Evolutionary conservation across 139 green algal genomes (phyloP).

Genomic region (Gonium pectorale): DNA sequence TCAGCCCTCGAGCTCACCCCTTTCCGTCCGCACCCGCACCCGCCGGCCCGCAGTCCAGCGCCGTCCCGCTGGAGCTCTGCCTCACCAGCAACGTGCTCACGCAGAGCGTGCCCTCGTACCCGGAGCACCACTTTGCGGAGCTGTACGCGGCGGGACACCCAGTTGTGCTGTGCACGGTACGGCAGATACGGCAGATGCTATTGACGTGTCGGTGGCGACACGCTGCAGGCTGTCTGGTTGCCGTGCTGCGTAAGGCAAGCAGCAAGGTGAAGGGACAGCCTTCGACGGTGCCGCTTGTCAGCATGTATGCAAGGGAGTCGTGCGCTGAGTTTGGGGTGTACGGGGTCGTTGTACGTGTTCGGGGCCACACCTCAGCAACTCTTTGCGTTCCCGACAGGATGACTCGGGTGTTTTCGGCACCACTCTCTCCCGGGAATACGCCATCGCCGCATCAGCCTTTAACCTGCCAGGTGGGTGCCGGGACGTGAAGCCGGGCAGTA

Average conservation of each 20-base stretch:
- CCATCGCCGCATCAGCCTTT: conserved; percentile 71
- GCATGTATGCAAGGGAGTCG: too few species aligned
- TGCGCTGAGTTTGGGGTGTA: background rate
- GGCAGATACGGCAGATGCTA: too few species aligned
- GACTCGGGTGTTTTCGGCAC: conserved; percentile 84
- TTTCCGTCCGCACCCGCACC: too few species aligned
- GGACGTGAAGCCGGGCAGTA: too few species aligned
- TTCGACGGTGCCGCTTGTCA: too few species aligned
- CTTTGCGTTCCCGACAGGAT: conserved; percentile 72
- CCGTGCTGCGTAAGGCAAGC: too few species aligned
- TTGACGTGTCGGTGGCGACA: too few species aligned
- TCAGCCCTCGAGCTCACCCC: too few species aligned
- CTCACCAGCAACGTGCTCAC: conserved; percentile 72
- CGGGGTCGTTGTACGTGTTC: background rate
- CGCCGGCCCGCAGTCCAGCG: conserved; percentile 45
- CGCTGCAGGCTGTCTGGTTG: too few species aligned
- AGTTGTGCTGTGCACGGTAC: conserved; percentile 77
- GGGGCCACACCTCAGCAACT: too few species aligned
- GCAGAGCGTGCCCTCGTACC: conserved; percentile 66
- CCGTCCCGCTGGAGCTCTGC: conserved; percentile 87
- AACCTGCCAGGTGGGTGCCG: conserved; percentile 28
- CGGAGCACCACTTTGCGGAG: conserved; percentile 79
- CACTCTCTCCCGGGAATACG: conserved; percentile 71
- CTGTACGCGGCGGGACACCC: conserved; percentile 74
- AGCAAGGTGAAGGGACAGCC: too few species aligned